Evolutionary conservation across 352 stramenopile species (phyloP).

Genomic region (Sclerospora graminicola): DNA sequence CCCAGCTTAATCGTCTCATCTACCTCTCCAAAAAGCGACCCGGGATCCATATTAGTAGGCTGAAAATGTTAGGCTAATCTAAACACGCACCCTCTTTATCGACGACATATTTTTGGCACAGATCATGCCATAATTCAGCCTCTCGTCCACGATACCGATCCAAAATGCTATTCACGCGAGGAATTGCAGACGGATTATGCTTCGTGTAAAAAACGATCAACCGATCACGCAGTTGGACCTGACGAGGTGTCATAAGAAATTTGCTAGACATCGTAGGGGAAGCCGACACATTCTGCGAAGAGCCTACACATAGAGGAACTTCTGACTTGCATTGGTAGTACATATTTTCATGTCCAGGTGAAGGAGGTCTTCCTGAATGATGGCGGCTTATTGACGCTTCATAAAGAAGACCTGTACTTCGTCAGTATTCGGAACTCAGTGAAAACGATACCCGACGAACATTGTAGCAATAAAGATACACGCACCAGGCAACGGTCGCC

Average conservation of each 20-base stretch:
- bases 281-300: conserved; percentile 2
- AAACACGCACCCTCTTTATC: conserved; percentile 34
- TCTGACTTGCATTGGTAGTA: conserved; percentile 71
- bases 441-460: not conserved
- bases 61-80: not conserved
- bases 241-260: conserved; percentile 11
- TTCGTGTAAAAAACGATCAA: conserved; percentile 59
- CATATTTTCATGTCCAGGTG: conserved; percentile 23
- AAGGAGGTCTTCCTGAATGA: conserved; percentile 9
- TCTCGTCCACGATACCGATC: conserved; percentile 66
- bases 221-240: conserved; percentile 25
- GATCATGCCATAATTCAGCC: conserved; percentile 63
- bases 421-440: conserved; percentile 3
- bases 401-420: conserved; percentile 48
- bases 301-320: conserved; percentile 23
- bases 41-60: conserved; percentile 1
- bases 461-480: not conserved
- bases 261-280: not conserved
- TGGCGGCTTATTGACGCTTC: conserved; percentile 55
- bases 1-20: conserved; percentile 90
- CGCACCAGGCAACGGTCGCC: conserved; percentile 80
- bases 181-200: conserved; percentile 52
- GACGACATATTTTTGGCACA: conserved; percentile 63
- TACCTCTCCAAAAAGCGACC: conserved; percentile 25
- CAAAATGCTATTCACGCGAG: conserved; percentile 62